phyloP scores from a whole-genome alignment of 1,284 basidiomycete species.

The Cystobasidiaceae sp. region DNA sequence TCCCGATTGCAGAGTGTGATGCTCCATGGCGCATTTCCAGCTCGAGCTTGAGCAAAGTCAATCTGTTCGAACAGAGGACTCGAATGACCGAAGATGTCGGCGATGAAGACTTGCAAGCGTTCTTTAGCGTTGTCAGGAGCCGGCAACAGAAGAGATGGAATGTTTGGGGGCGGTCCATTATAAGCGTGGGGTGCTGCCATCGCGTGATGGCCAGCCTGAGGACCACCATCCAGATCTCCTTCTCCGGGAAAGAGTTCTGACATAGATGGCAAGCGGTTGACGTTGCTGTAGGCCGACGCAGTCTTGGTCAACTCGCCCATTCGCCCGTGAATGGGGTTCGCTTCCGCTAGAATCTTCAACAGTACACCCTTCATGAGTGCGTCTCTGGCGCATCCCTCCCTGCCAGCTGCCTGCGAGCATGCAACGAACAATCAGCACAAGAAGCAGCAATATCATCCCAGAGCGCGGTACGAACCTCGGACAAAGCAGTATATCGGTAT shows the following conservation, averaged over 20 bases:
- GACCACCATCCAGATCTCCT: not conserved
- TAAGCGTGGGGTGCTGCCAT: not conserved
- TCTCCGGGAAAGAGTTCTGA: conserved; percentile 14
- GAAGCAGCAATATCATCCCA: not conserved
- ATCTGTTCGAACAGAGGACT: conserved; percentile 24
- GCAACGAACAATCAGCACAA: not conserved
- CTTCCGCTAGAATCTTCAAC: conserved; percentile 5
- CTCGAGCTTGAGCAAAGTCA: conserved; percentile 3
- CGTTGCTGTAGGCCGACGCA: conserved; percentile 10
- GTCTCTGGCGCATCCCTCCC: conserved; percentile 24
- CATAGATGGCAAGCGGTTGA: conserved; percentile 8
- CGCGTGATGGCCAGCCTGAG: not conserved
- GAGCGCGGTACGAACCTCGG: not conserved
- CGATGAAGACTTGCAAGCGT: conserved; percentile 19
- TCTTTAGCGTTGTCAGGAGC: conserved; percentile 5
- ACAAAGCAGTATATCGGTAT: not conserved
- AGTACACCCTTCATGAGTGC: conserved; percentile 3
- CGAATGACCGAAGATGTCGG: conserved; percentile 11
- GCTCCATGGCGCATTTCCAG: not conserved
- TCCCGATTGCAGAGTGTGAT: conserved; percentile 15
- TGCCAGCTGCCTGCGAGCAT: conserved; percentile 17
- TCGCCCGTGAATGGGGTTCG: not conserved
- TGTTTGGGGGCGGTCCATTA: conserved; percentile 12
- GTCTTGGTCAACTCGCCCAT: not conserved
- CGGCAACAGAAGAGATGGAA: not conserved